Conservation (phyloP, 2,329 filamentous ascomycete genomes). For the Fusarium sp. region DNA sequence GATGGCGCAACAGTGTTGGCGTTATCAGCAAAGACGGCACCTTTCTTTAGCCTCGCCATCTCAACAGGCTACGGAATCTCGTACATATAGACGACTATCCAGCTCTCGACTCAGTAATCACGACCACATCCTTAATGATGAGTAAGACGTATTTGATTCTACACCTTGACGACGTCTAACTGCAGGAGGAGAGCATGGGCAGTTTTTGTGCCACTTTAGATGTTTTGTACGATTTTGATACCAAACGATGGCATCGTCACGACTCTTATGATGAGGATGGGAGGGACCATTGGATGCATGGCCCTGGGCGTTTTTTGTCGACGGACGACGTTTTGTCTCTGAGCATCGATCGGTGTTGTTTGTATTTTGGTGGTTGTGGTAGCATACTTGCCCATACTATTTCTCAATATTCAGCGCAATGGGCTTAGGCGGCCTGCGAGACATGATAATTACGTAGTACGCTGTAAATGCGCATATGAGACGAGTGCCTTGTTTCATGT, state of each 20-base stretch:
- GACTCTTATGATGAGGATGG: slow-evolving; percentile 41
- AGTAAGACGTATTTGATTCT: slow-evolving; percentile 8
- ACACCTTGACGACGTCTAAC: slow-evolving; percentile 6
- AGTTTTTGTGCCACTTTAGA: slow-evolving; percentile 29
- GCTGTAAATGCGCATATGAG: background rate
- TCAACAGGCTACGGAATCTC: background rate
- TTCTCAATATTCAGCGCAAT: slow-evolving; percentile 3
- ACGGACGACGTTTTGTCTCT: slow-evolving; percentile 31
- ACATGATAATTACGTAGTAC: background rate
- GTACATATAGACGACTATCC: background rate
- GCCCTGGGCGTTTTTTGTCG: slow-evolving; percentile 38
- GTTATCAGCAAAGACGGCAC: slow-evolving; percentile 65
- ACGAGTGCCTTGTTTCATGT: background rate
- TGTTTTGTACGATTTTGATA: slow-evolving; percentile 47
- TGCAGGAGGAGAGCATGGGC: slow-evolving; percentile 5
- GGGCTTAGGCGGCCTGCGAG: background rate
- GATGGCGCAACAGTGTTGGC: slow-evolving; percentile 67
- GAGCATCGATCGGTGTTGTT: slow-evolving; percentile 31
- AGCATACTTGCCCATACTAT: background rate
- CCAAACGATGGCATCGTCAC: slow-evolving; percentile 44
- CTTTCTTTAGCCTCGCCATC: slow-evolving; percentile 56
- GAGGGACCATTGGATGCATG: slow-evolving; percentile 28
- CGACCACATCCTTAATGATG: slow-evolving; percentile 9
- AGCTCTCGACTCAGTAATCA: background rate
- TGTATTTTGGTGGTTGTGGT: slow-evolving; percentile 16